These are phyloP conservation scores for Plasmopara halstedii DNA, from an alignment of 352 stramenopile species.

Conservation along the genomic window DNA sequence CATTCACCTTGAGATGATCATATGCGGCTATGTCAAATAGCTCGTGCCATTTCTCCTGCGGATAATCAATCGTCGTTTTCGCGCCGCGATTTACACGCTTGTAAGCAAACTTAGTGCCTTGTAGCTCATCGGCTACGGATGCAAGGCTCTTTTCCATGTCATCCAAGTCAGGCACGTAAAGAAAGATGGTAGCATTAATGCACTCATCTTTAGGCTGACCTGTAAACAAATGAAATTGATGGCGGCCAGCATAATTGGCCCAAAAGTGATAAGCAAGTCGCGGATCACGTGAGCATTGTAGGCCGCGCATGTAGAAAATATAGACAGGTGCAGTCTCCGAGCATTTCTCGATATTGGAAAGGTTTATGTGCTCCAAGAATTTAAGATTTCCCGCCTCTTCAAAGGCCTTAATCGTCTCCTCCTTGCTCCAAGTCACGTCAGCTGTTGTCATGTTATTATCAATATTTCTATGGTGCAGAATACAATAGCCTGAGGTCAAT, in stretches of 20 bases:
- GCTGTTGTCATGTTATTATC: slow-evolving; percentile 24
- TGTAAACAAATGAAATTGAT: slow-evolving; percentile 72
- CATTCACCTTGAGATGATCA: slow-evolving; percentile 52
- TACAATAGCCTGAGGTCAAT: too few relatives aligned
- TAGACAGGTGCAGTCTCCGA: slow-evolving; percentile 33
- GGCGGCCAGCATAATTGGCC: slow-evolving; percentile 51
- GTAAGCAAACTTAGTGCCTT: slow-evolving; percentile 41
- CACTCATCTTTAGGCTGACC: slow-evolving; percentile 46
- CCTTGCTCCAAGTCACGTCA: slow-evolving; percentile 35
- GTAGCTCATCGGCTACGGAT: slow-evolving; percentile 37
- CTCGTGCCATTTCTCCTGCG: slow-evolving; percentile 47
- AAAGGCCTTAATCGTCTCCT: slow-evolving; percentile 42
- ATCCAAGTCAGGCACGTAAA: slow-evolving; percentile 57
- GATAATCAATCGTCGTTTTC: slow-evolving; percentile 40
- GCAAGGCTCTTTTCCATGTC: slow-evolving; percentile 42
- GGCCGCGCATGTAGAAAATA: slow-evolving; percentile 58
- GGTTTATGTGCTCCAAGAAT: slow-evolving; percentile 67
- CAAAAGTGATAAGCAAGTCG: slow-evolving; percentile 62
- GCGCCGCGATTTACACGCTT: slow-evolving; percentile 47
- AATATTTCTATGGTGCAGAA: too few relatives aligned
- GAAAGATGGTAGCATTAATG: slow-evolving; percentile 47
- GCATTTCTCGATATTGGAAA: slow-evolving; percentile 52
- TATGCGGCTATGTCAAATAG: slow-evolving; percentile 39
- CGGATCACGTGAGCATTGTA: slow-evolving; percentile 57
- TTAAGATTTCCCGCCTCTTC: slow-evolving; percentile 54